These are phyloP conservation scores for Inosperma sp. DNA, from an alignment of 768 basidiomycete species.

Conservation along the genomic window DNA sequence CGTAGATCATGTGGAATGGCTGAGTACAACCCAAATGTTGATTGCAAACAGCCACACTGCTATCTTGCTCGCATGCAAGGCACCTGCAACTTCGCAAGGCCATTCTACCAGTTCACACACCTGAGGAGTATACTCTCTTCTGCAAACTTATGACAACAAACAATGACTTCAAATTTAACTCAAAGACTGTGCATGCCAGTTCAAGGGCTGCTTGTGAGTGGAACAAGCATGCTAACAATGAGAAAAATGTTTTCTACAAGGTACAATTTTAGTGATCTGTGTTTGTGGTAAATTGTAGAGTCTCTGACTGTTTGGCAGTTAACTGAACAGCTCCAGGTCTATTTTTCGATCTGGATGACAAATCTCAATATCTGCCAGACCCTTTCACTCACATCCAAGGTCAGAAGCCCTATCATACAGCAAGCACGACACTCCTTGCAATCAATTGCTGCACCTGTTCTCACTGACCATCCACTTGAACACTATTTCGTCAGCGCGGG, in stretches of 20 bases:
- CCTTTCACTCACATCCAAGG: constrained; percentile 5
- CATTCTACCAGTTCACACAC: constrained; percentile 26
- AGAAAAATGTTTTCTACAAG: neutral
- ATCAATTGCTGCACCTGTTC: neutral
- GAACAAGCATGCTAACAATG: neutral
- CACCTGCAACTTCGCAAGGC: constrained; percentile 24
- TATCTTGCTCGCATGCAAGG: constrained; percentile 23
- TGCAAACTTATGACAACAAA: constrained; percentile 6
- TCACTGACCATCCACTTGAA: neutral
- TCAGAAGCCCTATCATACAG: neutral
- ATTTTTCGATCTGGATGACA: neutral
- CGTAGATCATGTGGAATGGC: constrained; percentile 14
- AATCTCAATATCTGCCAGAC: constrained; percentile 3
- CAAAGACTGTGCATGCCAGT: neutral
- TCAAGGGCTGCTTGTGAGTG: neutral
- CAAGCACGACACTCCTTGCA: neutral
- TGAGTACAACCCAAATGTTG: constrained; percentile 6
- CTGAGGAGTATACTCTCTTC: constrained; percentile 22
- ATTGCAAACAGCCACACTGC: constrained; percentile 12
- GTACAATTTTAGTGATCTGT: neutral
- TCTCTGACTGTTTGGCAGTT: neutral
- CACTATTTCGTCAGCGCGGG: neutral
- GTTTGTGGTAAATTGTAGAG: neutral
- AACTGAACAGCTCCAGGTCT: neutral
- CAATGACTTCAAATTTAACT: neutral